Evolutionary conservation across 768 basidiomycete species (phyloP), one percentile per base, ranked within the genome.

Genomic region (Suillus fuscotomentosus): DNA sequence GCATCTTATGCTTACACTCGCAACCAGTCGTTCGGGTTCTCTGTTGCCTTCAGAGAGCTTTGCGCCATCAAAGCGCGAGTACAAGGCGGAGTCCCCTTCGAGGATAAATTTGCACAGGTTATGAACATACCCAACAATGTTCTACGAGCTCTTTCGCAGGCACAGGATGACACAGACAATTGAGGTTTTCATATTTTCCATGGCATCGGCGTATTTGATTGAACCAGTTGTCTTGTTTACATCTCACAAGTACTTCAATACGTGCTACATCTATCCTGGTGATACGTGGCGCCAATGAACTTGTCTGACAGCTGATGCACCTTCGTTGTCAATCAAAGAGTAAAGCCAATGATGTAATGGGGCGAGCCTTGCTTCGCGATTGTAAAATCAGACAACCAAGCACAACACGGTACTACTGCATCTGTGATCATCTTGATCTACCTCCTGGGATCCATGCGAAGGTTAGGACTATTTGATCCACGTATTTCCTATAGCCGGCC

Each of bases 331-430:
- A 60, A 42, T 59, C n/a, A 43, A 45, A 42, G 15, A 17, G 42
- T 57, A 60, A 15, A 41, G 15, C 47, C 20, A 22, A 36, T 38
- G 34, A 14, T 59, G 31, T 43, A 71, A 34, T 51, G 48, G 7
- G 36, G 67, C 82, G 47, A 76, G 94, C 92, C 89, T 92, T 10
- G 89, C 87, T 80, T 99, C 97, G 60, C 83, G 67, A 61, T 95
- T 96, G 73, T 90, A 99, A 69, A 97, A 92, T 71, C 97, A 95
- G 39, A 97, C 88, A 67, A 94, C 78, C 54, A 96, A 78, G 65
- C 88, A 87, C 79, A 22, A 92, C 81, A 72, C 88, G 92, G 80
- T 88, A 90, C 55, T 3, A 93, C 91, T 2, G 88, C 95, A 72
- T 95, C 87, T 0, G 91, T 84, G 31, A 97, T 78, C 42, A 84